Conservation (phyloP, 371 early-diverging fungal genomes). For the Cokeromyces recurvatus region DNA sequence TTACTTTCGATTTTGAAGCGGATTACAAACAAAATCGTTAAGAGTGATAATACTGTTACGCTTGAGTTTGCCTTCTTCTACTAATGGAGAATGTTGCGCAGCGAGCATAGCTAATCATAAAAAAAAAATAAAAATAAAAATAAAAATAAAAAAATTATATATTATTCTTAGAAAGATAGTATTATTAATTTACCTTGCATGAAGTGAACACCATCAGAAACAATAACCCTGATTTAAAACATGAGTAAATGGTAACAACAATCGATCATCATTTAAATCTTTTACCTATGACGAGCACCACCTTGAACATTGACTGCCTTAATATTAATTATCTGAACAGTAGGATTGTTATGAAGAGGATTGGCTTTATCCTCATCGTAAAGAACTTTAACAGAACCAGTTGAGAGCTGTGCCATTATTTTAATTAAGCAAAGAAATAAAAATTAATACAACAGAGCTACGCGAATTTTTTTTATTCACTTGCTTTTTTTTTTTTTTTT, state of each 20-base stretch:
- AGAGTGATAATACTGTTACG: constrained; percentile 52
- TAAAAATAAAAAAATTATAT: no score
- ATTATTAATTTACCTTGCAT: constrained; percentile 56
- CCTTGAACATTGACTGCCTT: constrained; percentile 36
- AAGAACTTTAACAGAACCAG: constrained; percentile 40
- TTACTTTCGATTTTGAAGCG: constrained; percentile 53
- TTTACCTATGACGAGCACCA: constrained; percentile 57
- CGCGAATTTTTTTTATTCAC: constrained; percentile 7
- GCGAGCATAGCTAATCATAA: constrained; percentile 57
- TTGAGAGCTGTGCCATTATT: constrained; percentile 32
- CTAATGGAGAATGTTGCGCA: constrained; percentile 44
- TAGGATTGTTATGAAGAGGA: constrained; percentile 25
- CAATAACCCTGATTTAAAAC: constrained; percentile 59
- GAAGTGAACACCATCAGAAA: constrained; percentile 65
- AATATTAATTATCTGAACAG: constrained; percentile 64
- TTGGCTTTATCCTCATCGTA: constrained; percentile 30
- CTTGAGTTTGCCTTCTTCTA: constrained; percentile 41
- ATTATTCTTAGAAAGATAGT: no score
- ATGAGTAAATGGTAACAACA: no score
- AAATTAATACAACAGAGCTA: no score
- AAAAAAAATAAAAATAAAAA: background rate
- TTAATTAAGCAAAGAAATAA: background rate
- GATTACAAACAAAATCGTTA: constrained; percentile 47
- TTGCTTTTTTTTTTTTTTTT: no score
- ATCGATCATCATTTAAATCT: no score